Base-by-base conservation (phyloP, 371 early-diverging fungal genomes). In the Mucor mucedo region DNA sequence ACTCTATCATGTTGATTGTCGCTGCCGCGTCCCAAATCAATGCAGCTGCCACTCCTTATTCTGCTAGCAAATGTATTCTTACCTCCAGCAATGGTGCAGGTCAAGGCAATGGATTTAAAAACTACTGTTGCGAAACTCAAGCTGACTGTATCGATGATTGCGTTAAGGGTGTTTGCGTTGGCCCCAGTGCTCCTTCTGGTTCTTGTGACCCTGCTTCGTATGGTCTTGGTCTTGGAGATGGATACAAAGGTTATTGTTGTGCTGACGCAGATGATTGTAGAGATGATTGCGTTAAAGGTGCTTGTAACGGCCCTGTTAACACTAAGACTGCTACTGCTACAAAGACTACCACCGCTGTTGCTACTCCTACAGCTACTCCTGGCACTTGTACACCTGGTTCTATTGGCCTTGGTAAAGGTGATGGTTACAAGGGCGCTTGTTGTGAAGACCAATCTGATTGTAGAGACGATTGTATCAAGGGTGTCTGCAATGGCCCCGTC, bases 381-480 rank as follows among this genome's bases (percentile, higher is more conserved):
- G 21, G 21, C 21, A 21, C 21, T 21, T 21, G 21, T 21, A 21
- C 21, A 21, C 21, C 21, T 1, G 21, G 21, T 21, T 21, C 21
- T 21, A 21, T 21, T 21, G 21, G 21, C 1, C 21, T 21, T 1
- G 35, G 35, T 35, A 4, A 35, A 35, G 35, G 35, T 8, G 49
- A 65, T 48, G 65, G 65, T 1, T 65, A 59, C 14, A 65, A 60
- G 2, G 65, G 60, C 11, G 53, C 30, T 27, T 65, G 65, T 35
- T 65, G 65, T 8, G 14, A 40, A 29, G 53, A 50, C 30, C 65
- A 65, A 59, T 11, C 40, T 6, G 65, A 65, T 21, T 65, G 65
- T 32, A 13, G 4, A 27, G 65, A 59, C 27, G 60, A 59, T 16
- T 65, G 65, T 21, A 16, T 66, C 21, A 55, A 27, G 13, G 60